Evolutionary conservation across 2,329 filamentous ascomycete species (phyloP).

Genomic region (Ilyonectria robusta): DNA sequence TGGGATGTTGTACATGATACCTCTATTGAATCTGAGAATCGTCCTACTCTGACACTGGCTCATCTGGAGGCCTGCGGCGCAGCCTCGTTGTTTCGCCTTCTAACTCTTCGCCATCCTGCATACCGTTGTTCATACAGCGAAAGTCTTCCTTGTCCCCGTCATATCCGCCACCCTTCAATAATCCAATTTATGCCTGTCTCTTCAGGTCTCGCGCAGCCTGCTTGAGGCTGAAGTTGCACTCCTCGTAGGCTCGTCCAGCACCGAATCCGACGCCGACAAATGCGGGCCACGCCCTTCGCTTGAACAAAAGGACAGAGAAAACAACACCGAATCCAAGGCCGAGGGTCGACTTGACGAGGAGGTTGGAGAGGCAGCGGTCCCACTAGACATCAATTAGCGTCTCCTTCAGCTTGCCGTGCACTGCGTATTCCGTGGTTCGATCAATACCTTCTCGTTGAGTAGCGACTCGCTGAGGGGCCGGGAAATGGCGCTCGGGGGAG

Average conservation of each 20-base stretch:
- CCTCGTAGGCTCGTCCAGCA: constrained; percentile 96
- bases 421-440: background rate
- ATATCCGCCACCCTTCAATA: constrained; percentile 10
- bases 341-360: constrained; percentile 96
- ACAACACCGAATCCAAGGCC: constrained; percentile 98
- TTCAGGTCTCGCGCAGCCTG: constrained; percentile 71
- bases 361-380: constrained; percentile 98
- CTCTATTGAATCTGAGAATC: constrained; percentile 49
- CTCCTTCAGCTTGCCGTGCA: background rate
- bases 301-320: constrained; percentile 98
- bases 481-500: constrained; percentile 75
- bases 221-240: constrained; percentile 89
- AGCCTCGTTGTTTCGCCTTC: constrained; percentile 37
- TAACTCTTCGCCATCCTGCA: constrained; percentile 37
- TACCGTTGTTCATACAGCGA: constrained; percentile 47
- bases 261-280: constrained; percentile 95
- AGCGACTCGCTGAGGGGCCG: constrained; percentile 97
- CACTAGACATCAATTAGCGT: constrained; percentile 72
- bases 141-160: constrained; percentile 19
- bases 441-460: constrained; percentile 95
- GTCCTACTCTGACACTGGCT: constrained; percentile 47
- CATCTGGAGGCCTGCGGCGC: constrained; percentile 40
- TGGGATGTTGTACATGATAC: constrained; percentile 53
- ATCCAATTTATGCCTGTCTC: constrained; percentile 60
- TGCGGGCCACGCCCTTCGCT: constrained; percentile 98